These are phyloP conservation scores for Paecilomyces niveus DNA, from an alignment of 2,329 filamentous ascomycete species.

Conservation along the genomic window DNA sequence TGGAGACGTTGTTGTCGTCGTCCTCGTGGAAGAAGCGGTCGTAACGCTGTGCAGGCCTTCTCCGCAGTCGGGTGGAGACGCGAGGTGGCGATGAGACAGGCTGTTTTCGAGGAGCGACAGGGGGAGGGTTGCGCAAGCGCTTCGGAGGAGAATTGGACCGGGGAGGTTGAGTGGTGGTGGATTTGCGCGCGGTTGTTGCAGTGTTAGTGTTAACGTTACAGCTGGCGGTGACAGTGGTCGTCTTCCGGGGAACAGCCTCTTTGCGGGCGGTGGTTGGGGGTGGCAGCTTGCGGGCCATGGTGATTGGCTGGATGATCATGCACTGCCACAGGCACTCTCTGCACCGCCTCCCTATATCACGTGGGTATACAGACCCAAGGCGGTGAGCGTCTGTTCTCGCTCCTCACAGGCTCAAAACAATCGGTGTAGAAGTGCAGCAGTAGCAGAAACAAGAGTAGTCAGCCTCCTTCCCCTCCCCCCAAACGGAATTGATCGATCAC, in stretches of 20 bases:
- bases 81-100: conserved; percentile 1
- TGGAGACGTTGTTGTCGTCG: background rate
- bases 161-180: conserved; percentile 1
- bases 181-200: background rate
- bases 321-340: background rate
- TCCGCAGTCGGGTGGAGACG: conserved; percentile 6
- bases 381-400: background rate
- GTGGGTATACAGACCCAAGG: background rate
- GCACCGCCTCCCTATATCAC: background rate
- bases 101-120: background rate
- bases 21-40: background rate
- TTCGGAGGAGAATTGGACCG: background rate
- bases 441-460: background rate
- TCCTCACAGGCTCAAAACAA: background rate
- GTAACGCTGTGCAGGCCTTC: background rate
- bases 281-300: background rate
- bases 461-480: background rate
- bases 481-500: background rate
- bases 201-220: background rate
- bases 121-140: background rate
- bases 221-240: background rate
- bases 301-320: background rate
- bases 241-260: background rate
- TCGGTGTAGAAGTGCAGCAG: background rate
- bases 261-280: background rate